Percentiles rank a stretch among this genome's conserved stretches.
These are phyloP conservation scores for Psidium friedrichsthalianum DNA, from an alignment of 345 rosid genomes.

Conservation along the genomic window DNA sequence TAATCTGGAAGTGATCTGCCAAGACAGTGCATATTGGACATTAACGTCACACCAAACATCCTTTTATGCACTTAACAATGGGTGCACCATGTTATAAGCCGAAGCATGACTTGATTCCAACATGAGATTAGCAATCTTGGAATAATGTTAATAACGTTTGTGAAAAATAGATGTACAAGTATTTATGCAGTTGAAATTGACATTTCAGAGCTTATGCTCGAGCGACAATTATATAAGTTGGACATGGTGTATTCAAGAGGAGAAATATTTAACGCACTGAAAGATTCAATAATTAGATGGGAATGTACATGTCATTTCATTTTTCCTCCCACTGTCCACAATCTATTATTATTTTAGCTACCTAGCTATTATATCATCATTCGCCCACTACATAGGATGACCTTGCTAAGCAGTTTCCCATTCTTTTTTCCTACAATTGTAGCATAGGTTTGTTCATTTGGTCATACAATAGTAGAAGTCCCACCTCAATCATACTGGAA, in stretches of 20 bases:
- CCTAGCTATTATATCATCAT: neutral
- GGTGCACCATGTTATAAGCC: neutral
- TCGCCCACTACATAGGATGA: neutral
- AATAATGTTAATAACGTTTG: neutral
- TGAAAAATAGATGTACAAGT: fast-evolving
- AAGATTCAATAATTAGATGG: neutral
- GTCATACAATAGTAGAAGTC: neutral
- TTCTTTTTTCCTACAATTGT: neutral
- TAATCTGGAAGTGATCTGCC: neutral
- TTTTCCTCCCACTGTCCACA: neutral
- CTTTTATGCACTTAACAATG: neutral
- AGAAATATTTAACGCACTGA: neutral
- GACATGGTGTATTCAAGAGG: neutral
- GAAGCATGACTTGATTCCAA: neutral
- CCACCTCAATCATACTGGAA: neutral
- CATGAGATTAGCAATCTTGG: neutral
- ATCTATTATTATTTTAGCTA: neutral
- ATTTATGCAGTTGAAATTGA: neutral
- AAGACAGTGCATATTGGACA: neutral
- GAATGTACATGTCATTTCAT: neutral
- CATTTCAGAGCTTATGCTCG: neutral
- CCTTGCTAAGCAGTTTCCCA: neutral
- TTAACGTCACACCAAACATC: neutral
- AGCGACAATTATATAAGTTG: neutral
- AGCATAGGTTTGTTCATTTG: neutral